phyloP scores from a whole-genome alignment of 257 asterid genomes.

The Fraxinus quadrangulata region DNA sequence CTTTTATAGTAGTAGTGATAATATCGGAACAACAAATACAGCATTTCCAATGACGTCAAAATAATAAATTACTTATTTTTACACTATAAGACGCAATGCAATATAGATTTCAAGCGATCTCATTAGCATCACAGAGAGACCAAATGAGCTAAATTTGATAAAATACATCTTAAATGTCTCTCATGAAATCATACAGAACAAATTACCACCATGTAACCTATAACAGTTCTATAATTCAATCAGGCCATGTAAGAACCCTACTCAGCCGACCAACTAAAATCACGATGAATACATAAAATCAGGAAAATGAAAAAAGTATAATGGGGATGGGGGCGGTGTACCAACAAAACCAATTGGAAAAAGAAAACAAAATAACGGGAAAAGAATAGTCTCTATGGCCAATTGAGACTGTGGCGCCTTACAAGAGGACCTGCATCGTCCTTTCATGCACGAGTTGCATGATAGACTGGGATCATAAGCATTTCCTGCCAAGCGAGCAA shows the following conservation, averaged over 20 bases:
- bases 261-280: conserved; percentile 30
- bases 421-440: conserved; percentile 38
- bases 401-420: conserved; percentile 38
- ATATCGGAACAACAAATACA: no score
- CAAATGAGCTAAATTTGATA: not conserved
- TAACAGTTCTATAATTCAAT: conserved; percentile 35
- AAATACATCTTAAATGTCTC: conserved; percentile 30
- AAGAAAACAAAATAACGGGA: conserved; percentile 29
- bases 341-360: not conserved
- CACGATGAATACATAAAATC: conserved; percentile 25
- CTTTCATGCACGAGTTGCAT: conserved; percentile 35
- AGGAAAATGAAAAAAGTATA: not conserved
- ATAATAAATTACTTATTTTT: no score
- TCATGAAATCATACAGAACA: conserved; percentile 33
- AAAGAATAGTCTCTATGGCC: conserved; percentile 47
- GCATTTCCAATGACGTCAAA: no score
- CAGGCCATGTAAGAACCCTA: conserved; percentile 36
- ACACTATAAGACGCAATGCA: not conserved
- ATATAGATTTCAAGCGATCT: not conserved
- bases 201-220: conserved; percentile 33
- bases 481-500: conserved; percentile 21
- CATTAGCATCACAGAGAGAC: not conserved
- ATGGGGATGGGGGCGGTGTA: no score
- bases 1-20: no score
- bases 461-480: conserved; percentile 14